These are phyloP conservation scores for Trifolium pratense DNA, from an alignment of 306 rosid genomes.

Conservation along the genomic window DNA sequence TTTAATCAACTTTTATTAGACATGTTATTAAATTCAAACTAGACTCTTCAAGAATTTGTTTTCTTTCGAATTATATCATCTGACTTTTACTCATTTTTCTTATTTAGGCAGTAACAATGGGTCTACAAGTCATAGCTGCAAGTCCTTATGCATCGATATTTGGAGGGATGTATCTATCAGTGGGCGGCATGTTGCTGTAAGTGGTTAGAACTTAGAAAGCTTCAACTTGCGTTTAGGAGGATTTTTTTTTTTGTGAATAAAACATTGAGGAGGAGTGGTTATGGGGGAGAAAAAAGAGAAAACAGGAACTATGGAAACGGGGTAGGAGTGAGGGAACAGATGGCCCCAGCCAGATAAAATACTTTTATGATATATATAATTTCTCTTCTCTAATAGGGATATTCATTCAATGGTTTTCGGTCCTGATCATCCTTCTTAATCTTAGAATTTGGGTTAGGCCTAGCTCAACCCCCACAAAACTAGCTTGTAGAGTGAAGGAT, in stretches of 20 bases:
- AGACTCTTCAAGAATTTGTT: constrained; percentile 18
- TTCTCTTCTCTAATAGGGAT: too few species aligned
- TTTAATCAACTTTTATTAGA: constrained; percentile 17
- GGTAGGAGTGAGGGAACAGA: neutral
- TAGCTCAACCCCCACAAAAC: too few species aligned
- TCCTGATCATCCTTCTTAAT: too few species aligned
- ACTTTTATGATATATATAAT: too few species aligned
- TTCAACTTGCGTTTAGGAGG: constrained; percentile 21
- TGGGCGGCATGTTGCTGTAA: constrained; percentile 88
- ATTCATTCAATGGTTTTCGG: too few species aligned
- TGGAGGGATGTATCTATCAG: constrained; percentile 66
- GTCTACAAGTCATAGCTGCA: constrained; percentile 70
- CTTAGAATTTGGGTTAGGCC: too few species aligned
- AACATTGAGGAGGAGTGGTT: neutral
- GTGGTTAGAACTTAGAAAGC: constrained; percentile 47
- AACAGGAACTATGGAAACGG: neutral
- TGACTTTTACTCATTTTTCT: constrained; percentile 40
- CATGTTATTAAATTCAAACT: constrained; percentile 25
- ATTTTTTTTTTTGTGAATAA: too few species aligned
- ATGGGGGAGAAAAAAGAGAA: neutral
- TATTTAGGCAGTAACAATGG: constrained; percentile 70
- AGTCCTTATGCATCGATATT: constrained; percentile 60
- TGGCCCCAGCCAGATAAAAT: neutral
- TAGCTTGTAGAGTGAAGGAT: too few species aligned
- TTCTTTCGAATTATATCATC: constrained; percentile 27